Evolutionary conservation across 2,329 filamentous ascomycete species (phyloP).

Genomic region (Bretziella fagacearum): DNA sequence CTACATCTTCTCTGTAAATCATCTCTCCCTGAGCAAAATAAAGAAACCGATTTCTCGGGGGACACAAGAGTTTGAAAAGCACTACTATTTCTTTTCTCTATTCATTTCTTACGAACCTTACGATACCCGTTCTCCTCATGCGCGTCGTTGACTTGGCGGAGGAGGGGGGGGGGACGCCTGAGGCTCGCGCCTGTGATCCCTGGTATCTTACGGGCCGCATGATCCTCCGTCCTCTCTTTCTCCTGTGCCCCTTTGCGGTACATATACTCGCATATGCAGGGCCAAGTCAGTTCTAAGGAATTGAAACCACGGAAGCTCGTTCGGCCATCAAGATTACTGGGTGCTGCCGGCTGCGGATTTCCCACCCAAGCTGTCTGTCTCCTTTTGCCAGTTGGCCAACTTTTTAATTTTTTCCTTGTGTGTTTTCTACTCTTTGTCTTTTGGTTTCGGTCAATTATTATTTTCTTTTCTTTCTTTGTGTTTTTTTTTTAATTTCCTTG

Average conservation of each 20-base stretch:
- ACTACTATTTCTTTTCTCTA: neutral
- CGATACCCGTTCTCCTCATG: conserved; percentile 12
- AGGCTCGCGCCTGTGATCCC: neutral
- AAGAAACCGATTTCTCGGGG: neutral
- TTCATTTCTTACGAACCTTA: conserved; percentile 15
- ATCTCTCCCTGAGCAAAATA: neutral
- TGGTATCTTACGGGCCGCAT: neutral
- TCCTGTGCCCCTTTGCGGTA: neutral
- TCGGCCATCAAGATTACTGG: neutral
- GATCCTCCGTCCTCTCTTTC: conserved; percentile 1
- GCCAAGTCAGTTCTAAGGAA: neutral
- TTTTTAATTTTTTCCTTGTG: neutral
- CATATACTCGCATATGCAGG: neutral
- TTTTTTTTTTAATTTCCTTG: conserved; percentile 11
- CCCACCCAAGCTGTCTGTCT: neutral
- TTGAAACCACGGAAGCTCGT: neutral
- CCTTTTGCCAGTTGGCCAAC: neutral
- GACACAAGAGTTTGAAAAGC: neutral
- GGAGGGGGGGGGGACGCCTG: neutral
- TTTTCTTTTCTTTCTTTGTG: conserved; percentile 9
- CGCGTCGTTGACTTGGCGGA: conserved; percentile 2
- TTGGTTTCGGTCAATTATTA: conserved; percentile 2
- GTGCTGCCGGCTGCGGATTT: too few relatives aligned
- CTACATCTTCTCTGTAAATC: neutral
- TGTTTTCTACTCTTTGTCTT: neutral